Conservation (phyloP, 306 rosid genomes). For the Benincasa hispida region DNA sequence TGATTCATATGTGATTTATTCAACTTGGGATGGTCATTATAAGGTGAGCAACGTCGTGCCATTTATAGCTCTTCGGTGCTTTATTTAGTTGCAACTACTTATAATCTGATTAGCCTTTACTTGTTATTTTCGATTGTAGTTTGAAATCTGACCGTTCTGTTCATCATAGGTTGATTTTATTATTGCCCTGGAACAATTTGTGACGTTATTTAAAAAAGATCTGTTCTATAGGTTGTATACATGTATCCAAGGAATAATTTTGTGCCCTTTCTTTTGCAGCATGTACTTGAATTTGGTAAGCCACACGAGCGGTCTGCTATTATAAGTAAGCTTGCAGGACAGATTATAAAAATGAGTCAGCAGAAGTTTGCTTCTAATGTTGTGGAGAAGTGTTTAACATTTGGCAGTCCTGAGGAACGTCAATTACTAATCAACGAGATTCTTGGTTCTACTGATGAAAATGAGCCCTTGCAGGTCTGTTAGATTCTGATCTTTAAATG, state of each 20-base stretch:
- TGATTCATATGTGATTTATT: neutral
- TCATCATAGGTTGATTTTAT: neutral
- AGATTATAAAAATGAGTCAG: constrained; percentile 96
- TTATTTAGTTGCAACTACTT: neutral
- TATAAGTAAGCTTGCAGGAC: constrained; percentile 86
- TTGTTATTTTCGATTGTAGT: neutral
- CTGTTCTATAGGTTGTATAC: neutral
- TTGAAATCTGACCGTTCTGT: neutral
- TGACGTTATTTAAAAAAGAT: neutral
- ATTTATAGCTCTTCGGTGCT: neutral
- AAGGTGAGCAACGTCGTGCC: neutral
- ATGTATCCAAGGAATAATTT: neutral
- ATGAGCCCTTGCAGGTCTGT: constrained; percentile 90
- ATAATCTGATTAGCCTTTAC: neutral
- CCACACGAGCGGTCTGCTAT: constrained; percentile 61
- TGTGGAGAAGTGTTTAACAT: constrained; percentile 83
- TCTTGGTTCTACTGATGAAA: constrained; percentile 88
- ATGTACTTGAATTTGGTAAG: constrained; percentile 71
- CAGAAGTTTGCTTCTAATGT: constrained; percentile 99
- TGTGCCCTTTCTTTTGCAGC: constrained; percentile 33
- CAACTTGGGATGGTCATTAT: neutral
- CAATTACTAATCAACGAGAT: constrained; percentile 79
- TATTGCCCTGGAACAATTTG: too few relatives aligned
- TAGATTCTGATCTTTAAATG: neutral
- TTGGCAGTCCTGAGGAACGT: constrained; percentile 76